Conservation (phyloP, 2,329 filamentous ascomycete species). For the Camillea tinctor region DNA sequence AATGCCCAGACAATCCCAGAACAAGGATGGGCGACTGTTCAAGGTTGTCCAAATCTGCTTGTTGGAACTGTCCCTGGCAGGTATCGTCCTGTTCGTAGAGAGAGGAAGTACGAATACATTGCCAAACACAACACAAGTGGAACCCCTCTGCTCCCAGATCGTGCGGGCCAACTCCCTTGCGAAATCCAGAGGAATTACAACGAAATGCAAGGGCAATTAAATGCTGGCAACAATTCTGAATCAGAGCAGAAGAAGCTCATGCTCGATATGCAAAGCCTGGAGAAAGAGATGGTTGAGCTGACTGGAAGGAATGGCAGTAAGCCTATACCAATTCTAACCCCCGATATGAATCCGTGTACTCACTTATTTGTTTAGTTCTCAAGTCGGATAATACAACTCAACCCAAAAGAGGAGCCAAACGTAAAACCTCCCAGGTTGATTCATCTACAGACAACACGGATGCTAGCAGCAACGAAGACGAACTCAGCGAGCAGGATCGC, state of each 20-base stretch:
- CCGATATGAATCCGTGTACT: not conserved
- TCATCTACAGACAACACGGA: slow-evolving; percentile 1
- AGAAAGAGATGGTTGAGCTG: slow-evolving; percentile 10
- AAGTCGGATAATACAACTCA: not conserved
- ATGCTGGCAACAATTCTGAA: not conserved
- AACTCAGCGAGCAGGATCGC: slow-evolving; percentile 4
- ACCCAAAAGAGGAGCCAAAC: slow-evolving; percentile 4
- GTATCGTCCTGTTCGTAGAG: not conserved
- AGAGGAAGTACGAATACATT: slow-evolving; percentile 1
- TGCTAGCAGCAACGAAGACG: not conserved
- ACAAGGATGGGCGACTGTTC: not conserved
- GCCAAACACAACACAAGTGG: slow-evolving; percentile 1
- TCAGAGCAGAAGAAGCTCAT: slow-evolving; percentile 1
- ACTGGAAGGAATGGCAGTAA: slow-evolving; percentile 10
- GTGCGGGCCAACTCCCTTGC: slow-evolving; percentile 9
- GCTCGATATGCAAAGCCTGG: slow-evolving; percentile 4
- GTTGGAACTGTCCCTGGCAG: not conserved
- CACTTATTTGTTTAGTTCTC: slow-evolving; percentile 1
- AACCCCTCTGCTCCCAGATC: slow-evolving; percentile 5
- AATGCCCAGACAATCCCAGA: not conserved
- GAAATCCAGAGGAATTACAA: slow-evolving; percentile 13
- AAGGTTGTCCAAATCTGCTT: slow-evolving; percentile 9
- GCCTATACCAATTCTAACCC: not conserved
- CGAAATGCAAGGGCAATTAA: not conserved
- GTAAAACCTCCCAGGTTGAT: slow-evolving; percentile 6